phyloP scores from a whole-genome alignment of 192 early-diverging fungal genomes.

The Radiomyces spectabilis region DNA sequence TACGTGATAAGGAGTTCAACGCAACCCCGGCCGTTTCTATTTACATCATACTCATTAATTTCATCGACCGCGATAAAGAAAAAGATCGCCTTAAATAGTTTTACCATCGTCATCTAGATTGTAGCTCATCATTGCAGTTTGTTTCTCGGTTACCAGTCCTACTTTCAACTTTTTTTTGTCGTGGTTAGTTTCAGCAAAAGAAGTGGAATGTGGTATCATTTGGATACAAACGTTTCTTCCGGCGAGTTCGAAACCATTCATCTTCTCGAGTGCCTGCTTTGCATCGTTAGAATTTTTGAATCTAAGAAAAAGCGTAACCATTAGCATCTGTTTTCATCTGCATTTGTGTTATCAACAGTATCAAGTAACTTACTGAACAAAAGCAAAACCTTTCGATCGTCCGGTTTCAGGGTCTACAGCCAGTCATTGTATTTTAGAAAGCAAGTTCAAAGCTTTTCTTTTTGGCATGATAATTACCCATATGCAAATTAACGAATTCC shows the following conservation, averaged over 20 bases:
- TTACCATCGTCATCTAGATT: constrained; percentile 44
- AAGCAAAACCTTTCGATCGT: constrained; percentile 68
- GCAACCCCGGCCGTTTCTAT: constrained; percentile 53
- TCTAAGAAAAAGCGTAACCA: constrained; percentile 21
- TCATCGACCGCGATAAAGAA: not conserved
- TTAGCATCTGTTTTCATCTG: not conserved
- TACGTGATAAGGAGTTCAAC: constrained; percentile 61
- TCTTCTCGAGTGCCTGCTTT: constrained; percentile 66
- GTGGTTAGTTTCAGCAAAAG: too few species aligned
- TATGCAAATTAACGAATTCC: constrained; percentile 77
- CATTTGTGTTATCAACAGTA: too few species aligned
- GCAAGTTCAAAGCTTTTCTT: not conserved
- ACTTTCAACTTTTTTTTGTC: constrained; percentile 74
- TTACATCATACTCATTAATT: not conserved
- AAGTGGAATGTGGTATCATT: too few species aligned
- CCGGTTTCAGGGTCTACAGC: constrained; percentile 50
- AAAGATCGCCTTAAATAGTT: not conserved
- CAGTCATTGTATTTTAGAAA: not conserved
- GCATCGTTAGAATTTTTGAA: constrained; percentile 65
- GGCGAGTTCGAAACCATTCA: constrained; percentile 79
- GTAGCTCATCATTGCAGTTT: constrained; percentile 30
- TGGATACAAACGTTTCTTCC: constrained; percentile 52
- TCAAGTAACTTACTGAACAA: constrained; percentile 74
- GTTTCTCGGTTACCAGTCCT: constrained; percentile 65
- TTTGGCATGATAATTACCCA: constrained; percentile 18